A percentile compares a stretch with the other conserved stretches of the same genome.
Evolutionary conservation across 2,329 filamentous ascomycete genomes (phyloP).

Genomic region (Penicillium freii): DNA sequence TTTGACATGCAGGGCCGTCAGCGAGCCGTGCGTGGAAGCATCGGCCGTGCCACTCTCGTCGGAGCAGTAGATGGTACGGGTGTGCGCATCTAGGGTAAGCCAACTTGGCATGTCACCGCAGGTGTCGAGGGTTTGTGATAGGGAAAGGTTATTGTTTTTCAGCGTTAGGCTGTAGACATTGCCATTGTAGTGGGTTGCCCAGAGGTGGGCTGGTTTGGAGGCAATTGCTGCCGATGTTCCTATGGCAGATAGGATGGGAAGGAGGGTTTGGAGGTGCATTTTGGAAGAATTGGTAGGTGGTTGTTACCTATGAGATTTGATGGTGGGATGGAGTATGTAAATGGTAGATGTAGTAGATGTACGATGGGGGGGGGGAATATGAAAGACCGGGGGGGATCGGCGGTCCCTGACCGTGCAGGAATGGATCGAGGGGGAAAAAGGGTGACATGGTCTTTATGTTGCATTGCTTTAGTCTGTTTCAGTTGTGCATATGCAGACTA

Average conservation of each 20-base stretch:
- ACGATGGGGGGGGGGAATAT: neutral
- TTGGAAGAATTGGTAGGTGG: neutral
- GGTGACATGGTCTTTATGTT: neutral
- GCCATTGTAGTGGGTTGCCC: slow-evolving; percentile 26
- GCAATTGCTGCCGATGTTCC: neutral
- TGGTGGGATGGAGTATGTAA: neutral
- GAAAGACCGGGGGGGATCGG: neutral
- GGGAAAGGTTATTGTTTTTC: slow-evolving; percentile 18
- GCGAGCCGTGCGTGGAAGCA: slow-evolving; percentile 27
- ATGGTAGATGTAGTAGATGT: neutral
- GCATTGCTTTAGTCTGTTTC: neutral
- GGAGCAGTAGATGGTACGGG: slow-evolving; percentile 35
- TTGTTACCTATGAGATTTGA: neutral
- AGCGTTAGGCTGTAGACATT: slow-evolving; percentile 22
- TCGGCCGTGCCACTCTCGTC: slow-evolving; percentile 32
- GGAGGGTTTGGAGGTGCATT: slow-evolving; percentile 14
- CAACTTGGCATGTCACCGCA: slow-evolving; percentile 40
- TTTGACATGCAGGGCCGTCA: slow-evolving; percentile 26
- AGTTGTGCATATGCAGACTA: neutral
- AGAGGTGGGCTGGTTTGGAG: slow-evolving; percentile 12
- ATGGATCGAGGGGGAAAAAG: slow-evolving; percentile 7
- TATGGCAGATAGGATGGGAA: slow-evolving; percentile 7
- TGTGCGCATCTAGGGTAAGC: slow-evolving; percentile 32
- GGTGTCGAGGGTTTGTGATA: slow-evolving; percentile 27
- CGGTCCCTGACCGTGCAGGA: neutral